A percentile compares a stretch with the other conserved stretches of the same genome.
Evolutionary conservation across 257 asterid species (phyloP).

Genomic region (Knoxia roxburghii): DNA sequence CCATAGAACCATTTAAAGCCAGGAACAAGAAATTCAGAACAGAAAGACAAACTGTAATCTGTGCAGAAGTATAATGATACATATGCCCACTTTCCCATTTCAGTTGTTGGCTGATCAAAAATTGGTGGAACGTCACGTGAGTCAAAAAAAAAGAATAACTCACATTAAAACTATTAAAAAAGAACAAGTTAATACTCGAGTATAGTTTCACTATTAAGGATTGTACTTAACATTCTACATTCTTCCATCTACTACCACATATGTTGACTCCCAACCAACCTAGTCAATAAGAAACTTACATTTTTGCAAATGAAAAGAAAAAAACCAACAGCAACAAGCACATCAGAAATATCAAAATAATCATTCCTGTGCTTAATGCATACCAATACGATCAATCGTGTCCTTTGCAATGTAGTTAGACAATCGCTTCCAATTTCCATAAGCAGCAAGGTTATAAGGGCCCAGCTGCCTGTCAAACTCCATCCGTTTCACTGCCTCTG

Average conservation of each 20-base stretch:
- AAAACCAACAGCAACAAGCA: too few relatives aligned
- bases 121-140: too few relatives aligned
- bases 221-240: too few relatives aligned
- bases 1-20: constrained; percentile 8
- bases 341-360: too few relatives aligned
- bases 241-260: not conserved
- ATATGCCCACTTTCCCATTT: not conserved
- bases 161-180: too few relatives aligned
- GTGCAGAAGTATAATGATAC: not conserved
- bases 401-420: constrained; percentile 69
- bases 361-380: constrained; percentile 18
- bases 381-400: constrained; percentile 65
- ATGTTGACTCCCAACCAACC: not conserved
- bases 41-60: not conserved
- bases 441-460: constrained; percentile 62
- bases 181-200: too few relatives aligned
- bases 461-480: constrained; percentile 89
- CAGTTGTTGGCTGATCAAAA: not conserved
- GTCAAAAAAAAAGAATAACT: too few relatives aligned
- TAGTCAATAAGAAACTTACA: not conserved
- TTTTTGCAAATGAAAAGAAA: too few relatives aligned
- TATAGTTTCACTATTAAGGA: too few relatives aligned
- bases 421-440: constrained; percentile 72
- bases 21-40: constrained; percentile 11
- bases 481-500: constrained; percentile 64